phyloP scores from a whole-genome alignment of 768 basidiomycete species.

The Collybia sp. region DNA sequence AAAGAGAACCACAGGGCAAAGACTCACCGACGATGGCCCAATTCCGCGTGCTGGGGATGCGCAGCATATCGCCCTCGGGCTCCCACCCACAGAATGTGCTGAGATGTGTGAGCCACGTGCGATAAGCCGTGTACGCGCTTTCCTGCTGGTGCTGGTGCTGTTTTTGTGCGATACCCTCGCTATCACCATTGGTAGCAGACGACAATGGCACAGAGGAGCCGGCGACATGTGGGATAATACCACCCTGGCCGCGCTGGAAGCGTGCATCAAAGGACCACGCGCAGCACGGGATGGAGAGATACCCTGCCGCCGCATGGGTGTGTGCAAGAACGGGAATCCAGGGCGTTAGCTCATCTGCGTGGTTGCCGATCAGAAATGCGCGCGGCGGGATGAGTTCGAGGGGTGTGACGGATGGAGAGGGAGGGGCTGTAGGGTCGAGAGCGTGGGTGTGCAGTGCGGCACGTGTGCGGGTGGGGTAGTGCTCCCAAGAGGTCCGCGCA shows the following conservation, averaged over 20 bases:
- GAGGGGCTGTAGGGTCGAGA: conserved; percentile 53
- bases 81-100: conserved; percentile 79
- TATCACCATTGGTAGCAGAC: too few species aligned
- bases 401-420: conserved; percentile 20
- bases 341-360: conserved; percentile 94
- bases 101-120: conserved; percentile 80
- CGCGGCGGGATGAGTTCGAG: conserved; percentile 21
- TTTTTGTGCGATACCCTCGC: conserved; percentile 36
- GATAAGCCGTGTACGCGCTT: conserved; percentile 73
- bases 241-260: conserved; percentile 41
- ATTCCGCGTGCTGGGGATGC: conserved; percentile 92
- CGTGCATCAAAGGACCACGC: conserved; percentile 73
- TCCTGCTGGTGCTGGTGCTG: conserved; percentile 57
- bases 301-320: conserved; percentile 54
- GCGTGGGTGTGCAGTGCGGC: conserved; percentile 59
- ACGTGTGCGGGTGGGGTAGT: conserved; percentile 66
- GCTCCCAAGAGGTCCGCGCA: conserved; percentile 77
- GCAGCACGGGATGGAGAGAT: conserved; percentile 88
- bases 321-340: conserved; percentile 87
- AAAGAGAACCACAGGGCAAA: not conserved
- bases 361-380: conserved; percentile 87
- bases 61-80: conserved; percentile 78
- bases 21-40: conserved; percentile 84
- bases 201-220: too few species aligned
- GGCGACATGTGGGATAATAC: conserved; percentile 25